These are phyloP conservation scores for Mycena olivaceomarginata DNA, from an alignment of 768 basidiomycete genomes.

Conservation along the genomic window DNA sequence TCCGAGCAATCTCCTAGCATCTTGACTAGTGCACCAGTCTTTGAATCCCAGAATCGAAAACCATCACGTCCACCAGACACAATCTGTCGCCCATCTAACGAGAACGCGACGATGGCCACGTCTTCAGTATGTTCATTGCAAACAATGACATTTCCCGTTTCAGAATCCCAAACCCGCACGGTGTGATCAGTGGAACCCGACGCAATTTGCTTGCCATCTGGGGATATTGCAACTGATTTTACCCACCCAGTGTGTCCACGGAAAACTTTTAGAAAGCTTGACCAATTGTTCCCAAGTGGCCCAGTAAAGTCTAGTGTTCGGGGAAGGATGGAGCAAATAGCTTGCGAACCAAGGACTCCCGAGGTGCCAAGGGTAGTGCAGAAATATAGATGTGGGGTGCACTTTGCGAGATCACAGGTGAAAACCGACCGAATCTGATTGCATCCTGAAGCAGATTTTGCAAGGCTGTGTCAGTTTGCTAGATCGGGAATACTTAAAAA, in stretches of 20 bases:
- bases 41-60: too few species aligned
- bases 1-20: background rate
- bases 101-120: background rate
- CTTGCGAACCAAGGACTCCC: background rate
- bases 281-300: background rate
- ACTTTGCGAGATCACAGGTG: too few species aligned
- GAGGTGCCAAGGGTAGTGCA: too few species aligned
- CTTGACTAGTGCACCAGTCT: too few species aligned
- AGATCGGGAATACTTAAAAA: too few species aligned
- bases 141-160: too few species aligned
- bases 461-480: too few species aligned
- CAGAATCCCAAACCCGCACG: background rate
- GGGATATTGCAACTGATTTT: too few species aligned
- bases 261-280: background rate
- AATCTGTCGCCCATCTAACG: background rate
- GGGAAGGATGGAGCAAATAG: background rate
- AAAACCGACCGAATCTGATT: background rate
- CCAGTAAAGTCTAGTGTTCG: background rate
- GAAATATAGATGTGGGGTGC: too few species aligned
- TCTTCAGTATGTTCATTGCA: too few species aligned
- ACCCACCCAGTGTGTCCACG: background rate
- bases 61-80: background rate
- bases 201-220: too few species aligned
- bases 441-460: background rate
- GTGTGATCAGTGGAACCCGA: background rate